These are phyloP conservation scores for Aspergillus brasiliensis DNA, from an alignment of 2,329 filamentous ascomycete species.

Conservation along the genomic window DNA sequence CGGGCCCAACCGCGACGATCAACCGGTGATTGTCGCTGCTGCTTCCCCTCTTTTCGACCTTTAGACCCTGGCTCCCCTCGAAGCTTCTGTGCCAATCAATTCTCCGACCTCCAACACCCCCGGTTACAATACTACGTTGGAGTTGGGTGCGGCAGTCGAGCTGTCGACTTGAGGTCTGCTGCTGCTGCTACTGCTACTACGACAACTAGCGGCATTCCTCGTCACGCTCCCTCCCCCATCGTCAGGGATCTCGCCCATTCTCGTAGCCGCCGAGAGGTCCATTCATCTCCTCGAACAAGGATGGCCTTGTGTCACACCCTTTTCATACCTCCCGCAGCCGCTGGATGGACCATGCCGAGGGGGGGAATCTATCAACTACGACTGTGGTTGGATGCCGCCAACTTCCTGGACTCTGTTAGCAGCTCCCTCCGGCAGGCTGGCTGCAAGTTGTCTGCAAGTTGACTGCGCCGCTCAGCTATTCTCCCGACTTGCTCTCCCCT, in stretches of 20 bases:
- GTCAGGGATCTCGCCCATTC: neutral
- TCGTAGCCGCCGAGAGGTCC: neutral
- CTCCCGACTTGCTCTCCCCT: constrained; percentile 4
- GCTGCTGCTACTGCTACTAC: neutral
- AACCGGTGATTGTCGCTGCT: constrained; percentile 21
- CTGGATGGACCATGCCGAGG: constrained; percentile 39
- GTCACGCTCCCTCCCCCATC: neutral
- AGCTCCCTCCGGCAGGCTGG: constrained; percentile 2
- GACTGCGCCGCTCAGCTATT: constrained; percentile 16
- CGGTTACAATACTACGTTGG: neutral
- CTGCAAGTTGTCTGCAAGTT: constrained; percentile 9
- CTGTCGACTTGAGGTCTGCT: neutral
- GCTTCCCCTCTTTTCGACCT: constrained; percentile 11
- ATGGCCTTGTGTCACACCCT: constrained; percentile 7
- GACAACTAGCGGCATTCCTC: neutral
- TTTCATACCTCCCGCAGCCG: constrained; percentile 8
- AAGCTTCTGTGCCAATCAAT: neutral
- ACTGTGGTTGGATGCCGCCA: neutral
- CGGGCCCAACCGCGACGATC: constrained; percentile 28
- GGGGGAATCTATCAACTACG: constrained; percentile 26
- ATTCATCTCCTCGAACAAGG: neutral
- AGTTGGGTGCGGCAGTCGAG: neutral
- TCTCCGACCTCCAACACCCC: neutral
- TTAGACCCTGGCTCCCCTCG: neutral
- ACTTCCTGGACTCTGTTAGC: constrained; percentile 4